Conservation (phyloP, 2,329 filamentous ascomycete genomes). For the Penicillium crustosum region DNA sequence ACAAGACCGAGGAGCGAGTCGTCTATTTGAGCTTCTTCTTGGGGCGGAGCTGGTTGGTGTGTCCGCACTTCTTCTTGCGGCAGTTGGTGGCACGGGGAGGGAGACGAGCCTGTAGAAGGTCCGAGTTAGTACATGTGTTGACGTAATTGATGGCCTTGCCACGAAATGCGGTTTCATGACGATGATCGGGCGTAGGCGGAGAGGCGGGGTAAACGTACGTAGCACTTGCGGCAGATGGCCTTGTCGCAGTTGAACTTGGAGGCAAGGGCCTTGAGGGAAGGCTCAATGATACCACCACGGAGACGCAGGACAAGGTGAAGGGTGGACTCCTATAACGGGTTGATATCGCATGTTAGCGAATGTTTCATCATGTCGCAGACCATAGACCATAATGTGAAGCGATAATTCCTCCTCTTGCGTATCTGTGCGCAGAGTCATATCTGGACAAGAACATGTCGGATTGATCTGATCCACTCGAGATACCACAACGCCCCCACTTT, state of each 20-base stretch:
- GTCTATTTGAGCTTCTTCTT: slow-evolving; percentile 99
- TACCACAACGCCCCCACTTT: slow-evolving; percentile 9
- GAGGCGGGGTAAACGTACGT: slow-evolving; percentile 62
- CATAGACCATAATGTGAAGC: not conserved
- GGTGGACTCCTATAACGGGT: slow-evolving; percentile 75
- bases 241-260: slow-evolving; percentile 99
- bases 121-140: slow-evolving; percentile 7
- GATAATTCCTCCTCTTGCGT: slow-evolving; percentile 11
- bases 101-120: slow-evolving; percentile 64
- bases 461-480: slow-evolving; percentile 1
- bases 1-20: slow-evolving; percentile 46
- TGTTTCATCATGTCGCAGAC: slow-evolving; percentile 3
- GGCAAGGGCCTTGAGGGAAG: slow-evolving; percentile 95
- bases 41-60: slow-evolving; percentile 99
- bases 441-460: slow-evolving; percentile 1
- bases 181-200: not conserved
- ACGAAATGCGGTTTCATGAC: not conserved
- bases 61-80: slow-evolving; percentile 99
- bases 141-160: slow-evolving; percentile 1
- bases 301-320: slow-evolving; percentile 98
- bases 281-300: slow-evolving; percentile 98
- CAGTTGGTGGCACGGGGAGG: slow-evolving; percentile 99
- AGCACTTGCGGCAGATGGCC: slow-evolving; percentile 99
- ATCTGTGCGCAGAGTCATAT: slow-evolving; percentile 2
- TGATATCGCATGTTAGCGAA: slow-evolving; percentile 35